Conservation (phyloP, 169 alveolate genomes). For the Amoebophrya sp. region DNA sequence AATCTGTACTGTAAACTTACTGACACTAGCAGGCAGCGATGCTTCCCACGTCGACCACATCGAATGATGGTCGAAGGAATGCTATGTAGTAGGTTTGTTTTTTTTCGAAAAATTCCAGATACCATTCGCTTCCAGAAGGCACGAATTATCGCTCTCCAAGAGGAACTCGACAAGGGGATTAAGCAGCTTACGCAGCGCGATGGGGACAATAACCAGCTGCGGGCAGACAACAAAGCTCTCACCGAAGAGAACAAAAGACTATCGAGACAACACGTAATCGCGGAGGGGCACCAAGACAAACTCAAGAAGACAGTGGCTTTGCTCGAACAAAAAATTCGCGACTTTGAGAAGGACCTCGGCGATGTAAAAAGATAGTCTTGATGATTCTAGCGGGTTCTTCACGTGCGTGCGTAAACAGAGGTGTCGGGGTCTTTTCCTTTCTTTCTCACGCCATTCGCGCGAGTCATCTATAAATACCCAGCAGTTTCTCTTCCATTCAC, state of each 20-base stretch:
- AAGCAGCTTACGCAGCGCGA: background rate
- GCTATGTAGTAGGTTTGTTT: no score
- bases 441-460: no score
- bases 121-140: conserved; percentile 14
- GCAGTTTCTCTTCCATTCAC: no score
- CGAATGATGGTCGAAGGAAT: no score
- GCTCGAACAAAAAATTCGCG: background rate
- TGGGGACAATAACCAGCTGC: background rate
- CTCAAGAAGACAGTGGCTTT: background rate
- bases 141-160: background rate
- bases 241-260: background rate
- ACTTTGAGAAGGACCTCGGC: background rate
- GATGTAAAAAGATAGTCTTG: background rate
- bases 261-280: background rate
- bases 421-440: no score
- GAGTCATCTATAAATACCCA: no score
- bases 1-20: no score
- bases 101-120: no score
- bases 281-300: background rate
- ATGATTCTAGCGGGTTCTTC: no score
- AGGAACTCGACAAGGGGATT: background rate
- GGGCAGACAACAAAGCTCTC: background rate
- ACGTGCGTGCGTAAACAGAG: no score
- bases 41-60: no score
- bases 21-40: no score